phyloP scores from a whole-genome alignment of 2,329 filamentous ascomycete species.

The Xylariaceae sp. region DNA sequence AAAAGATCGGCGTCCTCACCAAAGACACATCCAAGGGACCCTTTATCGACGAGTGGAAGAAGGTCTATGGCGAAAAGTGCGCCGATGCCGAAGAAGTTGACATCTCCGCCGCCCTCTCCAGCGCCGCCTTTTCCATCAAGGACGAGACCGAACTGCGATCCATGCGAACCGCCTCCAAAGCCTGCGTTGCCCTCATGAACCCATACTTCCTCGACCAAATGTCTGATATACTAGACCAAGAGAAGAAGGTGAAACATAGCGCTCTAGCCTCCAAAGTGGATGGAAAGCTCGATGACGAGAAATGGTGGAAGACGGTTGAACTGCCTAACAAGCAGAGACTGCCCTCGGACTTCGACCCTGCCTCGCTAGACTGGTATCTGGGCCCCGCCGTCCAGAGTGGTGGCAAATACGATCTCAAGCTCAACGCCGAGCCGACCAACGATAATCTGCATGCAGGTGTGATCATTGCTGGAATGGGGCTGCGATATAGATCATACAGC shows the following conservation, averaged over 20 bases:
- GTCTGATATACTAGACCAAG: conserved; percentile 91
- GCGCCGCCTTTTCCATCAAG: conserved; percentile 83
- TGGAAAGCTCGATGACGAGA: conserved; percentile 85
- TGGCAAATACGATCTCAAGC: conserved; percentile 88
- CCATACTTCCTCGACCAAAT: conserved; percentile 98
- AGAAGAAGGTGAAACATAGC: conserved; percentile 95
- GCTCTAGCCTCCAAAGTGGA: conserved; percentile 83
- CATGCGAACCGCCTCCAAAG: conserved; percentile 91
- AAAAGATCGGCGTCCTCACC: conserved; percentile 82
- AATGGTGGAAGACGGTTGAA: conserved; percentile 84
- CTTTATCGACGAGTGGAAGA: conserved; percentile 96
- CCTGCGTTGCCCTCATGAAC: conserved; percentile 90
- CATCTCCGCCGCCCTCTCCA: conserved; percentile 76
- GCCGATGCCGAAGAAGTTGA: conserved; percentile 90
- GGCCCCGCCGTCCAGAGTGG: conserved; percentile 92
- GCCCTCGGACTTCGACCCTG: conserved; percentile 79
- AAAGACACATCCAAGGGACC: conserved; percentile 85
- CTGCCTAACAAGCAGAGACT: conserved; percentile 71
- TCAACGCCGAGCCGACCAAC: conserved; percentile 74
- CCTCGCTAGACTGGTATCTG: conserved; percentile 91
- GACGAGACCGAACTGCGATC: conserved; percentile 91
- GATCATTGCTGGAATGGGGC: conserved; percentile 86
- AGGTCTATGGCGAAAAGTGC: conserved; percentile 70
- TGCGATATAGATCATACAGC: conserved; percentile 94
- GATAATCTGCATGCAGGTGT: conserved; percentile 85